These are phyloP conservation scores for Exophiala alcalophila DNA, from an alignment of 2,329 filamentous ascomycete species.

Conservation along the genomic window DNA sequence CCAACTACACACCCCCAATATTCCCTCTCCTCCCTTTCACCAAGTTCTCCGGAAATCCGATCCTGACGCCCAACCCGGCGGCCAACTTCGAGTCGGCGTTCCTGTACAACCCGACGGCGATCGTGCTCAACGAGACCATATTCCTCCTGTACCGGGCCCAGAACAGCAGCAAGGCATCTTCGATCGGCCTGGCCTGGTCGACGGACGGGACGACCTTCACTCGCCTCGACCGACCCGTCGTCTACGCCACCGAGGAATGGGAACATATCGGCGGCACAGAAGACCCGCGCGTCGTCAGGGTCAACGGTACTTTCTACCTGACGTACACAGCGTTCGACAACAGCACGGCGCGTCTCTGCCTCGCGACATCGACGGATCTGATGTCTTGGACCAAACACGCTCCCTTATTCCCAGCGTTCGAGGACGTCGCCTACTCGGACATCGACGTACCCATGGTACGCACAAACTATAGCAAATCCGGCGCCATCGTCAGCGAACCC, in stretches of 20 bases:
- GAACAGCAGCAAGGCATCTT: conserved; percentile 34
- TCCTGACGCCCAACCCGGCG: conserved; percentile 26
- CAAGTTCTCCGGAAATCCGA: conserved; percentile 32
- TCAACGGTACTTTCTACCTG: conserved; percentile 40
- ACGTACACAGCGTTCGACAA: conserved; percentile 39
- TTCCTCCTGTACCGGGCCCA: conserved; percentile 40
- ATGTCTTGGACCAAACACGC: conserved; percentile 36
- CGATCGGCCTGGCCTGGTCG: conserved; percentile 40
- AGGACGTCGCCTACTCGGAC: conserved; percentile 10
- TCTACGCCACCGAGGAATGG: conserved; percentile 36
- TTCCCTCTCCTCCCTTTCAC: conserved; percentile 34
- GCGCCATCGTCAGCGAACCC: conserved; percentile 32
- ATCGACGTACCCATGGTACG: conserved; percentile 6
- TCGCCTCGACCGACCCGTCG: conserved; percentile 34
- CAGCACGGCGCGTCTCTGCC: conserved; percentile 35
- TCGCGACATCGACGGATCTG: conserved; percentile 39
- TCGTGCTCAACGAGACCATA: conserved; percentile 31
- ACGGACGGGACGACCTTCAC: conserved; percentile 38
- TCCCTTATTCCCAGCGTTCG: conserved; percentile 22
- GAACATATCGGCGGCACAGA: conserved; percentile 36
- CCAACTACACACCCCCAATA: conserved; percentile 30
- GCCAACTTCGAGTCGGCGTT: conserved; percentile 28
- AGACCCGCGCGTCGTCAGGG: conserved; percentile 38
- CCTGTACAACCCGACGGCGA: conserved; percentile 30
- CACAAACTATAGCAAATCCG: conserved; percentile 16